Evolutionary conservation across 1,284 basidiomycete species (phyloP).

Genomic region (Volvariella surrecta): DNA sequence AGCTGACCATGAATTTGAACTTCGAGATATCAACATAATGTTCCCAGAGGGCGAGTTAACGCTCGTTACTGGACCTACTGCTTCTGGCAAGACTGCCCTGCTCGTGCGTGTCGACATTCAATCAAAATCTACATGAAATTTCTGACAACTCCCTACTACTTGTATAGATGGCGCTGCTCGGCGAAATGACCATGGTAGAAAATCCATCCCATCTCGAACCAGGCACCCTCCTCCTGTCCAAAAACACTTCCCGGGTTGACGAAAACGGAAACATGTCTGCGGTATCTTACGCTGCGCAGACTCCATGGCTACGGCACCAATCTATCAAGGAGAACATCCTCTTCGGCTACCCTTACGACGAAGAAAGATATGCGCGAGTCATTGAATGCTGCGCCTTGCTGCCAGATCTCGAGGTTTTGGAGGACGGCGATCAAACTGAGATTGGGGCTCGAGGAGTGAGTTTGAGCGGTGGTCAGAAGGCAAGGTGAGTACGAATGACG

Average conservation of each 20-base stretch:
- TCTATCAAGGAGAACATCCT: conserved; percentile 67
- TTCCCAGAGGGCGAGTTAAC: conserved; percentile 67
- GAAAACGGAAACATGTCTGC: conserved; percentile 59
- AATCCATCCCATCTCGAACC: conserved; percentile 13
- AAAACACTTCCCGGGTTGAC: conserved; percentile 51
- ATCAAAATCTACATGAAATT: too few species aligned
- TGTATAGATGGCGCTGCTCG: conserved; percentile 53
- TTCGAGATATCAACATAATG: conserved; percentile 53
- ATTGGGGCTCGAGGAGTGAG: conserved; percentile 51
- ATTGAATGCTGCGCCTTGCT: conserved; percentile 65
- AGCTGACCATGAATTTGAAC: conserved; percentile 46
- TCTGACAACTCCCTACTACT: too few species aligned
- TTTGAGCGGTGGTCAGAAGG: conserved; percentile 61
- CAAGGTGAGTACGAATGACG: conserved; percentile 26
- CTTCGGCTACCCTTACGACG: conserved; percentile 60
- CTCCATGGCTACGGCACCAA: conserved; percentile 73
- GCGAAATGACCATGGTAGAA: conserved; percentile 47
- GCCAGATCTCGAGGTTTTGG: conserved; percentile 65
- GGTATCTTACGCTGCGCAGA: conserved; percentile 80
- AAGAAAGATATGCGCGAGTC: conserved; percentile 56
- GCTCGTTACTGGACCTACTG: conserved; percentile 66
- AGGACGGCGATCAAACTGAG: conserved; percentile 63
- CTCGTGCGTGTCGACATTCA: conserved; percentile 30
- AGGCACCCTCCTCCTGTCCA: conserved; percentile 53
- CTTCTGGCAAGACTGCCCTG: conserved; percentile 74